Evolutionary conservation across 2,329 filamentous ascomycete species (phyloP).

Genomic region (Cryphonectria naterciae): DNA sequence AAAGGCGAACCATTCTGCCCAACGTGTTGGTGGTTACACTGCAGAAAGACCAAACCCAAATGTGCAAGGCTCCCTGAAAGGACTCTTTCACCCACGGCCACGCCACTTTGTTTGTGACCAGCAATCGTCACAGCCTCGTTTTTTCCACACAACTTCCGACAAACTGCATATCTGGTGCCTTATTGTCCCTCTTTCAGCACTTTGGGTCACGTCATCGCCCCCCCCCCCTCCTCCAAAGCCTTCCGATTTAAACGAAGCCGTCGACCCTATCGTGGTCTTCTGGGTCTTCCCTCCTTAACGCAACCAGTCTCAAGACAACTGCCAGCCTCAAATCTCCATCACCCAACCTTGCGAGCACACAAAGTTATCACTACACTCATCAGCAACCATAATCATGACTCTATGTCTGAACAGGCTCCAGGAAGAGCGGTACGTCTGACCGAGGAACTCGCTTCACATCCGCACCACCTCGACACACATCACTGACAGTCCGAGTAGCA

Average conservation of each 20-base stretch:
- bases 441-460: neutral
- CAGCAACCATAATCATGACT: constrained; percentile 62
- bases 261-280: neutral
- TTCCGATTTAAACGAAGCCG: neutral
- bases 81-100: neutral
- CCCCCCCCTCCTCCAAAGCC: neutral
- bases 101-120: constrained; percentile 7
- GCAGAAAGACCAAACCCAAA: neutral
- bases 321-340: neutral
- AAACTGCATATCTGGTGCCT: constrained; percentile 4
- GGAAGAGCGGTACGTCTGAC: constrained; percentile 74
- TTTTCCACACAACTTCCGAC: constrained; percentile 24
- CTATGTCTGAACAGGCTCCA: constrained; percentile 86
- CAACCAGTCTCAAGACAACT: neutral
- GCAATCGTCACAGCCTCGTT: constrained; percentile 17
- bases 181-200: neutral
- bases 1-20: constrained; percentile 10
- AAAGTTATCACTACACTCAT: neutral
- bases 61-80: neutral
- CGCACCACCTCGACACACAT: neutral
- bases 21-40: neutral
- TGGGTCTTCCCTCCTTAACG: neutral
- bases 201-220: neutral
- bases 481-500: constrained; percentile 56
- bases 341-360: neutral